Evolutionary conservation across 1,284 basidiomycete genomes (phyloP), one percentile per base, ranked within the genome.

Genomic region (Trichosporon asahii): DNA sequence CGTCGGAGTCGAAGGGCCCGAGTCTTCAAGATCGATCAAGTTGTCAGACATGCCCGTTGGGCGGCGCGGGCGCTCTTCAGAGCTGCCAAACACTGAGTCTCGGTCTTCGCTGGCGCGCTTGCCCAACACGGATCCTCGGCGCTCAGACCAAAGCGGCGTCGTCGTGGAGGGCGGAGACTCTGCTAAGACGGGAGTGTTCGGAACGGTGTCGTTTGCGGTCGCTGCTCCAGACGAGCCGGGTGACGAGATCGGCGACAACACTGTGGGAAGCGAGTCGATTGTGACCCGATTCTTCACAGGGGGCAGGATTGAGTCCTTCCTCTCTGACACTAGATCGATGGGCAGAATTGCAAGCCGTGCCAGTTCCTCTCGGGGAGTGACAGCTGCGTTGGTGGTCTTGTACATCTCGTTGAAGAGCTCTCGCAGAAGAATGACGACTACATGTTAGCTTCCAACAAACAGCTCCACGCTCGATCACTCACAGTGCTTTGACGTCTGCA

Each of bases 271-370:
- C 1, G 66, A 57, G 61, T 69, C 72, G 18, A 73, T 73, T 2
- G 72, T 71, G 8, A 71, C 66, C 1, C 64, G 44, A 25, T 6
- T 55, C 53, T 61, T 61, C 29, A 75, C 68, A 11, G 70, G 55
- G 0, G 60, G 27, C 4, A 55, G 25, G 9, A 69, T 60, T 1
- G 64, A 57, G 3, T 66, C 68, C 64, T 61, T 66, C n/a, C 70
- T 67, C 44, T 72, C 69, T 6, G 66, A 63, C 7, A 72, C 57
- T 3, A 70, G 57, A 37, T 74, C 73, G 27, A 74, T 55, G 5
- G 73, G 73, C 14, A 74, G 64, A 35, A 82, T 81, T n/a, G 83
- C 83, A 1, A 84, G 76, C 21, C 82, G 81, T 0, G 83, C 83
- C 14, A 84, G 76, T 70, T 82, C 80, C 70, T 82, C 80, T 18